phyloP scores from a whole-genome alignment of 2,329 filamentous ascomycete genomes.

The Neopestalotiopsis sp. region DNA sequence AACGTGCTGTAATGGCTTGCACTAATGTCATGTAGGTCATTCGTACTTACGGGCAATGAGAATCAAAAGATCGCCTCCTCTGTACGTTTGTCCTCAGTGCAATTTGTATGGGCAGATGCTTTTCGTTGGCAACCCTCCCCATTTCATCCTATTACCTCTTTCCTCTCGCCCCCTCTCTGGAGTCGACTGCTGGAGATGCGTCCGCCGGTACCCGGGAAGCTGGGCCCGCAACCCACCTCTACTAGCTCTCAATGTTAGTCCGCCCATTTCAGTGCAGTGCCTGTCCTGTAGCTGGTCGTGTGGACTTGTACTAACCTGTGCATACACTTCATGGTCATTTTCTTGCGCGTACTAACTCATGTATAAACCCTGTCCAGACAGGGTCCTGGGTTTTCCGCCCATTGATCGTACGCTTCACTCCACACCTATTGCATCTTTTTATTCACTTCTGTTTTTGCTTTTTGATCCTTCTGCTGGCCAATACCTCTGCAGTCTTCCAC shows the following conservation, averaged over 20 bases:
- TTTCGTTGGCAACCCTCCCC: no score
- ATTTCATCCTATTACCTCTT: no score
- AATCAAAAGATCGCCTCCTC: not conserved
- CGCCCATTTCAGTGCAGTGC: not conserved
- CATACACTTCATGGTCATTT: not conserved
- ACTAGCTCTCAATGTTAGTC: not conserved
- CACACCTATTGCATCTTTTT: not conserved
- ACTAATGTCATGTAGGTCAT: slow-evolving; percentile 3
- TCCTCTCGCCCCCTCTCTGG: no score
- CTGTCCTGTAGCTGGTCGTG: not conserved
- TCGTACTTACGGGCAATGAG: not conserved
- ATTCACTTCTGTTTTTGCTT: not conserved
- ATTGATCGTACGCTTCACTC: not conserved
- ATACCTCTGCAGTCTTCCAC: not conserved
- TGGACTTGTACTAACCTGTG: not conserved
- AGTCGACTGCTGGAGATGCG: not conserved
- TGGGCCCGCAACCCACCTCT: not conserved
- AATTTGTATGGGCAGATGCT: no score
- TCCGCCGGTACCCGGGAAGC: slow-evolving; percentile 2
- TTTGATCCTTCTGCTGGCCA: not conserved
- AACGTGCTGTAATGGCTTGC: not conserved
- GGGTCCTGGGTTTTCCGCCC: not conserved
- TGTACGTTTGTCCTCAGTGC: not conserved
- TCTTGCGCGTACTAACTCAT: not conserved
- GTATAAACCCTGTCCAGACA: not conserved